Conservation (phyloP, 2,329 filamentous ascomycete genomes). For the Amauroascus verrucosus region DNA sequence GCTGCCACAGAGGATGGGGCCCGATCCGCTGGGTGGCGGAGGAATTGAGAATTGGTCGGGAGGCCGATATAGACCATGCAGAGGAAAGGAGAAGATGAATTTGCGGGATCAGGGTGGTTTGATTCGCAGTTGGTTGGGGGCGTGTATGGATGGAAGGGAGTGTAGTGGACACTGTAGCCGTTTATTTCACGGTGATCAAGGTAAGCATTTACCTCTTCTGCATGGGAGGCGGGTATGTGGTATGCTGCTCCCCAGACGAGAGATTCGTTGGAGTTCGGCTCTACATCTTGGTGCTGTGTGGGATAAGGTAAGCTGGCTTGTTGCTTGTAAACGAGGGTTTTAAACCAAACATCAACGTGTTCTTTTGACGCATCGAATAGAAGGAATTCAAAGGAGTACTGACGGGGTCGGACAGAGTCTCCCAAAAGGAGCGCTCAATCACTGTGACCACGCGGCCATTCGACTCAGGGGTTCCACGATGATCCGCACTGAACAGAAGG, state of each 20-base stretch:
- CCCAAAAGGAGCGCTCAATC: constrained; percentile 76
- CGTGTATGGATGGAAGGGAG: constrained; percentile 60
- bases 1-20: constrained; percentile 66
- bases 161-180: constrained; percentile 88
- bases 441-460: constrained; percentile 90
- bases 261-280: constrained; percentile 23
- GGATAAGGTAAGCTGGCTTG: constrained; percentile 3
- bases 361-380: no score
- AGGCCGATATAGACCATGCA: constrained; percentile 89
- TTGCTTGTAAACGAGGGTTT: background rate
- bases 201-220: constrained; percentile 74
- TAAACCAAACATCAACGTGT: background rate
- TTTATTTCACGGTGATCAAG: constrained; percentile 96
- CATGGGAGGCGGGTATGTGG: constrained; percentile 61
- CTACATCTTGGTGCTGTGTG: constrained; percentile 27
- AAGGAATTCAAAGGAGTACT: constrained; percentile 3
- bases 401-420: constrained; percentile 35
- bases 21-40: constrained; percentile 47
- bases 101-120: constrained; percentile 18
- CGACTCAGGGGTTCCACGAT: constrained; percentile 76
- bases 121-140: constrained; percentile 23
- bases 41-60: constrained; percentile 84
- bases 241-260: constrained; percentile 86
- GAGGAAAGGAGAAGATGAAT: constrained; percentile 31
- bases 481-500: constrained; percentile 60